These are phyloP conservation scores for Scheffersomyces parashehatae DNA, from an alignment of 1,139 yeast genomes.

Conservation along the genomic window DNA sequence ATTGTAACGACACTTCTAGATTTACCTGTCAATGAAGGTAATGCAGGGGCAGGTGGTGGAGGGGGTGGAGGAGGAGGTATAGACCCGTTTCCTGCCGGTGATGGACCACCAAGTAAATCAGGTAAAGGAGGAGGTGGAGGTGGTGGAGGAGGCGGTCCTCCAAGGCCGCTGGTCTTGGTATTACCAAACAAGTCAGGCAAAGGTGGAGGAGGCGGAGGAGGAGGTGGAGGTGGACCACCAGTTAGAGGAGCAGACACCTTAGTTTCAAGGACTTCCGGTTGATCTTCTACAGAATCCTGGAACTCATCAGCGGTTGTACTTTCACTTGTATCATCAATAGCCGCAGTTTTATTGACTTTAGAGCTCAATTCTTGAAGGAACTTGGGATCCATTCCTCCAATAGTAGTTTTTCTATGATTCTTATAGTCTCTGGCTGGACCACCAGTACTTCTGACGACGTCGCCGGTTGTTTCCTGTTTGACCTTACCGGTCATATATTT, in stretches of 20 bases:
- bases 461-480: not conserved
- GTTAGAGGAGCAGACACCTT: constrained; percentile 10
- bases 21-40: constrained; percentile 10
- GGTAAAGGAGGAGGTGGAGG: constrained; percentile 24
- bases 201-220: constrained; percentile 27
- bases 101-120: constrained; percentile 1
- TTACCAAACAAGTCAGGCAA: constrained; percentile 10
- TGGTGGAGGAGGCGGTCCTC: constrained; percentile 8
- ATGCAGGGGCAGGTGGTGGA: constrained; percentile 22
- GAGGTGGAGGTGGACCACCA: constrained; percentile 29
- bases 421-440: constrained; percentile 20
- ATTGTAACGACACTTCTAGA: constrained; percentile 7
- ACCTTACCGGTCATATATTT: constrained; percentile 50
- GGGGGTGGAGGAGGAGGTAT: constrained; percentile 25
- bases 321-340: constrained; percentile 21
- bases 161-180: not conserved
- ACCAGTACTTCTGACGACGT: constrained; percentile 3
- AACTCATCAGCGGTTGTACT: constrained; percentile 8
- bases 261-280: not conserved
- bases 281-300: constrained; percentile 15
- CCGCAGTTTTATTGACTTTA: constrained; percentile 45
- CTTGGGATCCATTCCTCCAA: constrained; percentile 50
- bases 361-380: constrained; percentile 59
- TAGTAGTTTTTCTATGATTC: constrained; percentile 32
- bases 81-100: constrained; percentile 1